Evolutionary conservation across 768 basidiomycete genomes (phyloP), one percentile per base, ranked within the genome.

Genomic region (Tricholoma furcatifolium): DNA sequence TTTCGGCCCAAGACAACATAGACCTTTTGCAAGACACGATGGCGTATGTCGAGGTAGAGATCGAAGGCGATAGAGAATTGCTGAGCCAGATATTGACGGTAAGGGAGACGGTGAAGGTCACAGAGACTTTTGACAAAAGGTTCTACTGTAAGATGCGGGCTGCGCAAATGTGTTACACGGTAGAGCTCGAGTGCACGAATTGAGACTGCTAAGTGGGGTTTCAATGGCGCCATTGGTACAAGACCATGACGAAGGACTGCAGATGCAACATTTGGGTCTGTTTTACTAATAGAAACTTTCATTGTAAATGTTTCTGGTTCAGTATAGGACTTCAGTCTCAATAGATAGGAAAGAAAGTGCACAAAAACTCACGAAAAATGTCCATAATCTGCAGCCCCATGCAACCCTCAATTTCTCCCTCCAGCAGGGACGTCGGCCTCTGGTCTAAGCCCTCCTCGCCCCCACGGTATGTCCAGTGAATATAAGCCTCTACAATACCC

Each of bases 51-150:
- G 0, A 66, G 41, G 43, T 66, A 70, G 1, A 69, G 27, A 39
- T 71, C 67, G 43, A 57, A 64, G 20, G 58, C 56, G 2, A 63
- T 62, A 2, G 56, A 53, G 49, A 69, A 67, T 50, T 66, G 61
- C 9, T 55, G 15, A 17, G 50, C 38, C 6, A 66, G 45, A 42
- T 61, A 54, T 5, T 46, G 45, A n/a, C 53, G 31, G 45, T 56
- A 65, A 1, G 45, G 32, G 18, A 46, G 32, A 2, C 45, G 6
- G 14, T 30, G 27, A 6, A 35, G 31, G 32, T 46, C 45, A 14
- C 32, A 47, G 34, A 47, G 45, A 21, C n/a, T n/a, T n/a, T n/a
- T n/a, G n/a, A n/a, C n/a, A n/a, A n/a, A n/a, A n/a, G n/a, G n/a
- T n/a, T n/a, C 17, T 21, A 46, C 34, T 32, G 45, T 35, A 15